These are phyloP conservation scores for Gilbertella persicaria DNA, from an alignment of 371 early-diverging fungal genomes.

Conservation along the genomic window DNA sequence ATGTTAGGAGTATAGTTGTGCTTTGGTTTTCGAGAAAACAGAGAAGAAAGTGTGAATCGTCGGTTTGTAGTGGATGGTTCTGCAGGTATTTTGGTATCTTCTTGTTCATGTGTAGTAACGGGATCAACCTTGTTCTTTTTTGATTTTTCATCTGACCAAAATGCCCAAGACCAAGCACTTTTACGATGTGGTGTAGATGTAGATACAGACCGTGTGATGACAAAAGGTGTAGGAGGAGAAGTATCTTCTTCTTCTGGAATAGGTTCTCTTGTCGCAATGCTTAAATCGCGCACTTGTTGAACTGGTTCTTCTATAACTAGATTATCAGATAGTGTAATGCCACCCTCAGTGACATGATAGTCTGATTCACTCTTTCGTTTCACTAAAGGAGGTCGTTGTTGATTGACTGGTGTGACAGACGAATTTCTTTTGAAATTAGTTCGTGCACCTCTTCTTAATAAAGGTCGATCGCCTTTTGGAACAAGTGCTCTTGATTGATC, in stretches of 20 bases:
- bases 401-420: slow-evolving; percentile 9
- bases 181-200: slow-evolving; percentile 12
- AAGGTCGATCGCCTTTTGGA: slow-evolving; percentile 46
- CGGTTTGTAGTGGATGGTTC: slow-evolving; percentile 7
- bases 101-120: not conserved
- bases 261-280: slow-evolving; percentile 5
- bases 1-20: not conserved
- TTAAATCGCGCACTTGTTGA: slow-evolving; percentile 16
- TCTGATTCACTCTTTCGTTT: slow-evolving; percentile 22
- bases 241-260: slow-evolving; percentile 3
- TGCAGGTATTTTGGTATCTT: not conserved
- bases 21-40: slow-evolving; percentile 28
- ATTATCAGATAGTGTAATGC: slow-evolving; percentile 10
- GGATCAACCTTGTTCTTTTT: slow-evolving; percentile 24
- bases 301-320: not conserved
- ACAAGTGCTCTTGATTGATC: slow-evolving; percentile 52
- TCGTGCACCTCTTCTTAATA: slow-evolving; percentile 53
- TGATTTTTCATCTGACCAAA: slow-evolving; percentile 35
- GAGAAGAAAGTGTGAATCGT: slow-evolving; percentile 28
- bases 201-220: slow-evolving; percentile 7
- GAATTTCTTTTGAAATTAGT: slow-evolving; percentile 55
- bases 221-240: not conserved
- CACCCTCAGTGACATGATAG: slow-evolving; percentile 3
- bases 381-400: slow-evolving; percentile 3
- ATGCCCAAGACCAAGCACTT: slow-evolving; percentile 47